phyloP scores from a whole-genome alignment of 129 eudicot species.

The Lonicera japonica region DNA sequence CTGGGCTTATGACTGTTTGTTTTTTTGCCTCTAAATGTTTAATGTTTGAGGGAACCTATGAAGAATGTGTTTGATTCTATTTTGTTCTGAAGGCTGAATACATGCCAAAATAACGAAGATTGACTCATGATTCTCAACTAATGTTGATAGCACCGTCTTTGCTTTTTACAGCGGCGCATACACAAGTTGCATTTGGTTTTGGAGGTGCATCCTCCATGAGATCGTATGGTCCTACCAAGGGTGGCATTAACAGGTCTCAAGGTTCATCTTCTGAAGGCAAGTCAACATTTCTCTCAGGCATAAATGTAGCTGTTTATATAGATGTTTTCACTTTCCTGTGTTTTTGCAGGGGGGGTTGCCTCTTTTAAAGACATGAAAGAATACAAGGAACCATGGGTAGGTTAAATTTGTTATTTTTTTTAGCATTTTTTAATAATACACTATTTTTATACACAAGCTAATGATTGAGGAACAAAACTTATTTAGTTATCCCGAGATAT shows the following conservation, averaged over 20 bases:
- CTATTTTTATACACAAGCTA: background rate
- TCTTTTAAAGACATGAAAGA: slow-evolving; percentile 35
- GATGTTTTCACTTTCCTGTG: background rate
- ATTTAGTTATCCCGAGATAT: background rate
- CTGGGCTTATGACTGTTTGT: no score
- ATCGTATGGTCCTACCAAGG: slow-evolving; percentile 25
- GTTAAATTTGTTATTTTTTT: slow-evolving; percentile 14
- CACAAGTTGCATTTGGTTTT: slow-evolving; percentile 53
- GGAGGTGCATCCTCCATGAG: slow-evolving; percentile 22
- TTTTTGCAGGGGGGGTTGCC: slow-evolving; percentile 32
- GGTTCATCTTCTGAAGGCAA: slow-evolving; percentile 30
- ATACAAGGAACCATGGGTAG: slow-evolving; percentile 95
- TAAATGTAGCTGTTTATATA: background rate
- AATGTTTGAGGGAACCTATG: no score
- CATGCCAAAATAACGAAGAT: no score
- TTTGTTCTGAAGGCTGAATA: no score
- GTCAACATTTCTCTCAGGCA: slow-evolving; percentile 5
- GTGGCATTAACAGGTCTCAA: slow-evolving; percentile 10
- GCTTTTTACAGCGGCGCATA: slow-evolving; percentile 21
- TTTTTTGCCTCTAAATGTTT: no score
- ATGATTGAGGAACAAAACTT: background rate
- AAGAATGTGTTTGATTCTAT: no score
- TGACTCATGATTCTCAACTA: background rate
- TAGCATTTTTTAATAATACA: background rate
- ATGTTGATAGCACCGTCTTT: background rate